phyloP scores from a whole-genome alignment of 495 filamentous ascomycete species.

The Penicillium maclennaniae region DNA sequence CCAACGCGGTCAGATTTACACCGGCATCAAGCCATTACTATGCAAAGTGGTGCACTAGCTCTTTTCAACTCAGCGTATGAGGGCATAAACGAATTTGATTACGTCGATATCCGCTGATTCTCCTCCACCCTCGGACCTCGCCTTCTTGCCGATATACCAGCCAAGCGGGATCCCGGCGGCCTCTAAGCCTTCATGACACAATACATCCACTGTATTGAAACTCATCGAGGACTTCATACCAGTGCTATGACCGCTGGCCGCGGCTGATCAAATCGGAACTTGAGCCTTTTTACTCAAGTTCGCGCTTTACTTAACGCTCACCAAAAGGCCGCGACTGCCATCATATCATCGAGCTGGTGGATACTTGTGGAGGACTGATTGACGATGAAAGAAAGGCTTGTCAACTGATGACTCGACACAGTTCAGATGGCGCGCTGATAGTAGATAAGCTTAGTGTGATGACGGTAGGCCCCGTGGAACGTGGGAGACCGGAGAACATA shows the following conservation, averaged over 20 bases:
- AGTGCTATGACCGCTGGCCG: slow-evolving; percentile 25
- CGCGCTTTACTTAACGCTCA: slow-evolving; percentile 20
- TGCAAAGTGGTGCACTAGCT: slow-evolving; percentile 41
- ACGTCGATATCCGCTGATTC: too few species aligned
- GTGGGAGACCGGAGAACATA: too few species aligned
- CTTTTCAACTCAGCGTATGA: slow-evolving; percentile 37
- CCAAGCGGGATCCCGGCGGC: neutral
- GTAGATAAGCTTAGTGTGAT: too few species aligned
- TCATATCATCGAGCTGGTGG: too few species aligned
- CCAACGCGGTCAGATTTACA: slow-evolving; percentile 30
- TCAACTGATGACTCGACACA: slow-evolving; percentile 10
- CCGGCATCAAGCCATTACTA: slow-evolving; percentile 37
- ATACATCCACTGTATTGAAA: slow-evolving; percentile 32
- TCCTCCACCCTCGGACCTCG: too few species aligned
- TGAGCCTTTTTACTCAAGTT: slow-evolving; percentile 15
- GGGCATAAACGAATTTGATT: too few species aligned
- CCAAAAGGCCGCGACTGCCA: too few species aligned
- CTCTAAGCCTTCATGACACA: slow-evolving; percentile 23
- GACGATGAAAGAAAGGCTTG: slow-evolving; percentile 24
- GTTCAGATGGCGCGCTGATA: too few species aligned
- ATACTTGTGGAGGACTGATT: neutral
- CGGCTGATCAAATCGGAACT: slow-evolving; percentile 13
- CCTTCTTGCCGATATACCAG: too few species aligned
- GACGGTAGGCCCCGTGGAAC: too few species aligned
- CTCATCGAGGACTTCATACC: slow-evolving; percentile 38